Evolutionary conservation across 148 eudicot species (phyloP), one percentile per base, ranked within the genome.

Genomic region (Spergularia bocconei): DNA sequence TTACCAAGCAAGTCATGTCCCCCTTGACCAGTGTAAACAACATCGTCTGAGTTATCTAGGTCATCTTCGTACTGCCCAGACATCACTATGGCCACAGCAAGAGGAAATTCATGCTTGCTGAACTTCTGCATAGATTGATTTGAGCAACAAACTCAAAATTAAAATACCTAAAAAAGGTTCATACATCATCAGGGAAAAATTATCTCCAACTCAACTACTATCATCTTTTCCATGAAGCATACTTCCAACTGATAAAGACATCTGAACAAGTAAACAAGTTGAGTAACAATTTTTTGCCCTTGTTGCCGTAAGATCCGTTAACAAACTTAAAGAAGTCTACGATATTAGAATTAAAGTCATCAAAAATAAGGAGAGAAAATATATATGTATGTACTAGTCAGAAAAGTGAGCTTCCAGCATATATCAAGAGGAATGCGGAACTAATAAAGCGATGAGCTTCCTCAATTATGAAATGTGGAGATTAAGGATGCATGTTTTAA

Each of bases 11-110:
- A 68, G 59, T 85, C 71, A 39, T 85, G 67, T 25, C 88, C 88
- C 41, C 88, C 88, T 65, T 85, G 88, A 44, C 88, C 88, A 2
- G 88, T 85, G 75, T 85, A 85, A 17, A 82, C 61, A 63, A 85
- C 76, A 80, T 82, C 78, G 16, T 85, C 88, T 1, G 84, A 75
- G 14, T 85, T 85, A 55, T 85, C 88, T 4, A 80, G 68, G 63
- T 85, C 88, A 78, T 85, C 88, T 51, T 85, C 88, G 63, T 85
- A 85, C 19, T 85, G 88, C 1, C 85, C 88, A 10, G 88, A 85
- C 17, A 85, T 62, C 7, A 85, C 88, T 47, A 85, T 85, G 23
- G 88, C 79, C 20, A 82, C 82, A 48, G 85, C 88, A 51, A 85
- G 38, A 25, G 88, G 88, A 73, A 82, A 72, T 36, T 60, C 78